A percentile compares a stretch with the other conserved stretches of the same genome.
These are phyloP conservation scores for Alternaria ethzedia DNA, from an alignment of 2,329 filamentous ascomycete genomes.

Conservation along the genomic window DNA sequence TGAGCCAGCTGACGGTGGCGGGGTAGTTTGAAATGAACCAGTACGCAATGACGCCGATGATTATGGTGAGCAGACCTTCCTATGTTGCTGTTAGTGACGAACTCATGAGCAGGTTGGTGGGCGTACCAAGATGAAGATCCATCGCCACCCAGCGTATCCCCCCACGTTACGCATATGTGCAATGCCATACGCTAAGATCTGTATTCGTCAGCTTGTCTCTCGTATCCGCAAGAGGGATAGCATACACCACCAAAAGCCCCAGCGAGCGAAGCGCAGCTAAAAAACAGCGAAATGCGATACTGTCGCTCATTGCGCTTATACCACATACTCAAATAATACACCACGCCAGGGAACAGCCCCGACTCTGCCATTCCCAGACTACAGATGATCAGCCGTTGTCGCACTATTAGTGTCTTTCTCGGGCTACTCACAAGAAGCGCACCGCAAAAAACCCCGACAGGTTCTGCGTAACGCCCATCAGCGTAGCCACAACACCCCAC, in stretches of 20 bases:
- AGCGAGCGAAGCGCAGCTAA: slow-evolving; percentile 63
- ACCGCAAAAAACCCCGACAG: slow-evolving; percentile 55
- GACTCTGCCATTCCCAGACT: slow-evolving; percentile 46
- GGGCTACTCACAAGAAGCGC: slow-evolving; percentile 53
- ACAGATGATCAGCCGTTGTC: background rate
- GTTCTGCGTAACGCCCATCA: slow-evolving; percentile 58
- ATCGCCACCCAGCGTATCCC: slow-evolving; percentile 51
- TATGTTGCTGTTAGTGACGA: slow-evolving; percentile 19
- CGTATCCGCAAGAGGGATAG: no score
- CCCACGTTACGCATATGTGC: slow-evolving; percentile 65
- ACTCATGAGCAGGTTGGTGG: no score
- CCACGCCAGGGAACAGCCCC: slow-evolving; percentile 48
- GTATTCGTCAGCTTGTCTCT: no score
- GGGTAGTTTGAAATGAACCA: slow-evolving; percentile 73
- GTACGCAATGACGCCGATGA: slow-evolving; percentile 47
- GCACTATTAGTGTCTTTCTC: no score
- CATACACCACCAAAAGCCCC: slow-evolving; percentile 66
- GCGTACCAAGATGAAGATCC: slow-evolving; percentile 51
- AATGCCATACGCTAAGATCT: slow-evolving; percentile 59
- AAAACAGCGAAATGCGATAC: slow-evolving; percentile 66
- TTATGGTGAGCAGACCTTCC: slow-evolving; percentile 47
- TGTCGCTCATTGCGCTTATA: slow-evolving; percentile 66
- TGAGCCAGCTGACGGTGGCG: slow-evolving; percentile 64
- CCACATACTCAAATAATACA: slow-evolving; percentile 68
- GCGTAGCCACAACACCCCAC: slow-evolving; percentile 59